Percentiles rank a stretch among this genome's conserved stretches.
Evolutionary conservation across 1,139 yeast species (phyloP).

Genomic region (Kluyveromyces sp.): DNA sequence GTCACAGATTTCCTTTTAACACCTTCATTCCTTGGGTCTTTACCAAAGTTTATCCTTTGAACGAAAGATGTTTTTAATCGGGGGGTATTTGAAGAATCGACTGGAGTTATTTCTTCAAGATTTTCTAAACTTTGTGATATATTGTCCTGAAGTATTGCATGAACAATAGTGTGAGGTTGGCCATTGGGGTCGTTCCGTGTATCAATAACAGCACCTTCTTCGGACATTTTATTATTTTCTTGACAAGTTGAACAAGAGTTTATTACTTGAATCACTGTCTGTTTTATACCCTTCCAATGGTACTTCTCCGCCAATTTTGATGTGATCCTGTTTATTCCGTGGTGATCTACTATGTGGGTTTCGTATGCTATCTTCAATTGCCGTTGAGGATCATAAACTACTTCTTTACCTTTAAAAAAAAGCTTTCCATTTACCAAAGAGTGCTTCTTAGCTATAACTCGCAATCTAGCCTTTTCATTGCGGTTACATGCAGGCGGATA

Average conservation of each 20-base stretch:
- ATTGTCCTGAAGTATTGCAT: slow-evolving; percentile 10
- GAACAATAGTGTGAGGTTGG: slow-evolving; percentile 25
- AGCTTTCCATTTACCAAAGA: slow-evolving; percentile 62
- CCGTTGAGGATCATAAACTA: slow-evolving; percentile 62
- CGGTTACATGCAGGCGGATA: slow-evolving; percentile 81
- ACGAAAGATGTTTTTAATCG: slow-evolving; percentile 6
- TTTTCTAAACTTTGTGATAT: slow-evolving; percentile 19
- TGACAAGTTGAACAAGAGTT: slow-evolving; percentile 72
- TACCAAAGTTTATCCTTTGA: slow-evolving; percentile 9
- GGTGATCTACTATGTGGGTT: slow-evolving; percentile 61
- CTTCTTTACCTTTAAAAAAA: slow-evolving; percentile 73
- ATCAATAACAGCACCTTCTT: slow-evolving; percentile 21
- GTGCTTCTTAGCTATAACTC: slow-evolving; percentile 80
- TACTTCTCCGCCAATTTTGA: slow-evolving; percentile 67
- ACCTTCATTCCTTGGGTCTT: slow-evolving; percentile 3
- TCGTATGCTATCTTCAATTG: slow-evolving; percentile 73
- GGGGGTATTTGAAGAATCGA: slow-evolving; percentile 4
- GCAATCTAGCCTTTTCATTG: slow-evolving; percentile 72
- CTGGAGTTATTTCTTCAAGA: slow-evolving; percentile 3
- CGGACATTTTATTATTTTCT: slow-evolving; percentile 31
- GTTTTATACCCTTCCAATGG: slow-evolving; percentile 89
- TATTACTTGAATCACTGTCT: slow-evolving; percentile 75
- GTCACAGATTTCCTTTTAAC: slow-evolving; percentile 6
- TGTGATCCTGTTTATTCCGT: slow-evolving; percentile 89
- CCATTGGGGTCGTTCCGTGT: slow-evolving; percentile 17